Evolutionary conservation across 768 basidiomycete species (phyloP).

Genomic region (Hebeloma cylindrosporum): DNA sequence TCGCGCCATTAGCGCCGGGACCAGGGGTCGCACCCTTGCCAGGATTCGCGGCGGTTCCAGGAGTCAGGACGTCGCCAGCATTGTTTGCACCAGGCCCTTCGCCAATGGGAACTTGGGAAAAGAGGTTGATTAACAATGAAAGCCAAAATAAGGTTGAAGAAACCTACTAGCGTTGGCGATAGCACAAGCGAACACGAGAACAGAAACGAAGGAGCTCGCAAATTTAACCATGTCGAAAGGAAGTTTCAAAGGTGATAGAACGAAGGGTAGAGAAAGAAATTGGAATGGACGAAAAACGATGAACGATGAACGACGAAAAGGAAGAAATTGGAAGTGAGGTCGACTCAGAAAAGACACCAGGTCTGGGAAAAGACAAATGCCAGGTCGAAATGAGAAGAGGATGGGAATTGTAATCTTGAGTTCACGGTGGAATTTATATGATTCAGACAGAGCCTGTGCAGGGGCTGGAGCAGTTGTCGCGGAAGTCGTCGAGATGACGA

Average conservation of each 20-base stretch:
- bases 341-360: slow-evolving; percentile 20
- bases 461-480: too few species aligned
- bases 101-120: slow-evolving; percentile 7
- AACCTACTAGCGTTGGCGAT: slow-evolving; percentile 12
- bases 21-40: too few species aligned
- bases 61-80: too few species aligned
- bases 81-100: too few species aligned
- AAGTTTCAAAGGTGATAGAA: not conserved
- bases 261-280: slow-evolving; percentile 5
- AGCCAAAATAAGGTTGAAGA: not conserved
- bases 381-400: slow-evolving; percentile 14
- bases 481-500: slow-evolving; percentile 17
- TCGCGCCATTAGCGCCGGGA: too few species aligned
- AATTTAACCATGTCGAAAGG: slow-evolving; percentile 23
- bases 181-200: slow-evolving; percentile 12
- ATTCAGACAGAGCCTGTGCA: too few species aligned
- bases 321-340: slow-evolving; percentile 9
- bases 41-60: too few species aligned
- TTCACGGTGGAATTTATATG: too few species aligned
- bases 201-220: slow-evolving; percentile 12
- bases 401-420: not conserved
- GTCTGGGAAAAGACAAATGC: slow-evolving; percentile 13
- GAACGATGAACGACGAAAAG: slow-evolving; percentile 6
- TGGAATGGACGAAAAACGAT: slow-evolving; percentile 10
- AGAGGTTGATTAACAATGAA: not conserved